Conservation (phyloP, 169 alveolate species). For the Plasmodium billcollinsi region DNA sequence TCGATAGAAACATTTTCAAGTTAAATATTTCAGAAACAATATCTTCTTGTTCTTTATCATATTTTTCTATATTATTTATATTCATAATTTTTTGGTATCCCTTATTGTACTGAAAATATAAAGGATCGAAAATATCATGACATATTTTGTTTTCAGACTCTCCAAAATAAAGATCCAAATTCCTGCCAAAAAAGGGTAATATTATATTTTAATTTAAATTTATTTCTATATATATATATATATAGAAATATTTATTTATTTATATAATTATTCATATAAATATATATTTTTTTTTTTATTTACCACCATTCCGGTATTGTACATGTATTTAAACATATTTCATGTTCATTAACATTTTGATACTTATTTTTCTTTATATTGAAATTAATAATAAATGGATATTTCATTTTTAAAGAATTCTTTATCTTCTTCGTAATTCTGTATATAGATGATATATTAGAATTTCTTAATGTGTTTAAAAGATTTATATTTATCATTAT, state of each 20-base stretch:
- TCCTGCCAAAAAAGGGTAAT: conserved; percentile 27
- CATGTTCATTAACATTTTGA: conserved; percentile 1
- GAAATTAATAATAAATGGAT: conserved; percentile 63
- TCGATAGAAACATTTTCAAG: conserved; percentile 35
- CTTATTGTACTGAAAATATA: conserved; percentile 36
- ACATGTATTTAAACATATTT: conserved; percentile 27
- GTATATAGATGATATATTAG: conserved; percentile 34
- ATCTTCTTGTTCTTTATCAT: conserved; percentile 9
- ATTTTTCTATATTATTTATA: background rate
- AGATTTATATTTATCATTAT: conserved; percentile 31
- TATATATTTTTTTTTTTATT: conserved; percentile 1
- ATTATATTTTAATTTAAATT: background rate
- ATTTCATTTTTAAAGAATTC: conserved; percentile 46
- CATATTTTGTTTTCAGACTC: conserved; percentile 23
- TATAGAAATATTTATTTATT: too few species aligned
- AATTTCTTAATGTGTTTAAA: conserved; percentile 33
- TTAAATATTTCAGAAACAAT: background rate
- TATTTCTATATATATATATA: background rate
- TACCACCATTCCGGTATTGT: conserved; percentile 51
- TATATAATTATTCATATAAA: background rate
- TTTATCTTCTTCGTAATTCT: conserved; percentile 34
- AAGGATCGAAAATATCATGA: conserved; percentile 34
- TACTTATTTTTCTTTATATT: conserved; percentile 20
- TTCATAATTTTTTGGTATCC: conserved; percentile 9
- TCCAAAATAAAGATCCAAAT: conserved; percentile 47